Conservation (phyloP, 1,139 yeast species). For the Pichia kudriavzevii region DNA sequence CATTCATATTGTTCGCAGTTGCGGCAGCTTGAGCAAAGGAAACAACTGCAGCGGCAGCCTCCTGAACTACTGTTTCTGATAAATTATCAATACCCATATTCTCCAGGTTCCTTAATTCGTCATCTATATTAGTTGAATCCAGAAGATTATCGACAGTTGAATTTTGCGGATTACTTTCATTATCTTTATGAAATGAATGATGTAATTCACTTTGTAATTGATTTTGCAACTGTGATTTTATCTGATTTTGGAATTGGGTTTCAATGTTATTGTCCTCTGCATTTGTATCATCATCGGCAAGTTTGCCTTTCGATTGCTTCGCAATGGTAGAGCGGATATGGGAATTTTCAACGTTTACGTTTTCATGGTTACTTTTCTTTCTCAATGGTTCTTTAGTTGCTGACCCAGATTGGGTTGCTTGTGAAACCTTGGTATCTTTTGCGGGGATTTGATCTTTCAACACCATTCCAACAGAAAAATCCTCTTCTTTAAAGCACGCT, state of each 20-base stretch:
- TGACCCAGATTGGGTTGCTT: too few relatives aligned
- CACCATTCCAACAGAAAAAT: too few relatives aligned
- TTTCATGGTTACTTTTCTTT: too few relatives aligned
- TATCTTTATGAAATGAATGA: neutral
- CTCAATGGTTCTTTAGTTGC: too few relatives aligned
- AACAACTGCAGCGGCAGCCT: conserved; percentile 7
- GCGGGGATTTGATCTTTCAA: too few relatives aligned
- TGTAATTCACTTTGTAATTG: conserved; percentile 8
- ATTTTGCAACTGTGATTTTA: conserved; percentile 11
- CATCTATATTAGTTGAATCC: conserved; percentile 15
- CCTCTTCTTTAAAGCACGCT: too few relatives aligned
- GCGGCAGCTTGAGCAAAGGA: conserved; percentile 10
- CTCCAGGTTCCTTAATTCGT: conserved; percentile 14
- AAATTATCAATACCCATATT: conserved; percentile 11
- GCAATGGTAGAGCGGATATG: too few relatives aligned
- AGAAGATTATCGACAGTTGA: conserved; percentile 1
- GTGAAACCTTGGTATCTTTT: too few relatives aligned
- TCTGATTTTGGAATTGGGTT: conserved; percentile 11
- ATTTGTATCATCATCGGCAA: neutral
- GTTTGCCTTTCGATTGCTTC: neutral
- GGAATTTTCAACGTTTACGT: too few relatives aligned
- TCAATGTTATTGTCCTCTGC: conserved; percentile 1
- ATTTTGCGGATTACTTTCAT: neutral
- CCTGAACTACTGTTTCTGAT: conserved; percentile 10
- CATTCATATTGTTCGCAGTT: neutral